phyloP scores from a whole-genome alignment of 148 eudicot species.

The Vaccinium vitisidaea region DNA sequence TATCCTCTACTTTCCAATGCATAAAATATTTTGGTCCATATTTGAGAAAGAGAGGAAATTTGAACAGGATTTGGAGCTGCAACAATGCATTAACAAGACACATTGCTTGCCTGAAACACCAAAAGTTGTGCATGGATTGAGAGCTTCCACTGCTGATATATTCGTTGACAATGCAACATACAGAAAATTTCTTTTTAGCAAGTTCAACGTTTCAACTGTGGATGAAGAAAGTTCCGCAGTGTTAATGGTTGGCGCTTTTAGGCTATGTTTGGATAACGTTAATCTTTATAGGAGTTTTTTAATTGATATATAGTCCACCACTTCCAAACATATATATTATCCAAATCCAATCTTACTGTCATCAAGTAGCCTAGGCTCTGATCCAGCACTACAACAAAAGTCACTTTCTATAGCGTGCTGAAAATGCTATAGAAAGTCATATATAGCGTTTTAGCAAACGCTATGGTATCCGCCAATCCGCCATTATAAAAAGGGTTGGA shows the following conservation, averaged over 20 bases:
- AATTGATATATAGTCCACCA: background rate
- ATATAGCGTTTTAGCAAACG: no score
- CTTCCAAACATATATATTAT: background rate
- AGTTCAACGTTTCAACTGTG: slow-evolving; percentile 47
- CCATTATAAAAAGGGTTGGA: no score
- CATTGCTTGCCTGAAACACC: slow-evolving; percentile 43
- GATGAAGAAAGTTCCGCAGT: slow-evolving; percentile 71
- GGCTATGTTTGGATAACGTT: background rate
- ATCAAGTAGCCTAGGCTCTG: no score
- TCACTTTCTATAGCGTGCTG: no score
- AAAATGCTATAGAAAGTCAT: no score
- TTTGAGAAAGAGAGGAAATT: background rate
- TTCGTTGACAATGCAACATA: slow-evolving; percentile 49
- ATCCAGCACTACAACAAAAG: no score
- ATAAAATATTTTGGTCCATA: background rate
- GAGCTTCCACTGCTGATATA: slow-evolving; percentile 47
- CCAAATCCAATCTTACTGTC: background rate
- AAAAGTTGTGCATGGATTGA: slow-evolving; percentile 40
- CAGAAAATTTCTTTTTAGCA: slow-evolving; percentile 38
- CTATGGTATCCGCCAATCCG: no score
- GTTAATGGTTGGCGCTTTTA: slow-evolving; percentile 25
- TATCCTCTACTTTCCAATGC: background rate
- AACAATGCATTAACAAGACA: slow-evolving; percentile 41
- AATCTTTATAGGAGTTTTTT: background rate
- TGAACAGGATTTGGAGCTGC: slow-evolving; percentile 39